Conservation (phyloP, 1,284 basidiomycete genomes). For the Porogramme epimiltina region DNA sequence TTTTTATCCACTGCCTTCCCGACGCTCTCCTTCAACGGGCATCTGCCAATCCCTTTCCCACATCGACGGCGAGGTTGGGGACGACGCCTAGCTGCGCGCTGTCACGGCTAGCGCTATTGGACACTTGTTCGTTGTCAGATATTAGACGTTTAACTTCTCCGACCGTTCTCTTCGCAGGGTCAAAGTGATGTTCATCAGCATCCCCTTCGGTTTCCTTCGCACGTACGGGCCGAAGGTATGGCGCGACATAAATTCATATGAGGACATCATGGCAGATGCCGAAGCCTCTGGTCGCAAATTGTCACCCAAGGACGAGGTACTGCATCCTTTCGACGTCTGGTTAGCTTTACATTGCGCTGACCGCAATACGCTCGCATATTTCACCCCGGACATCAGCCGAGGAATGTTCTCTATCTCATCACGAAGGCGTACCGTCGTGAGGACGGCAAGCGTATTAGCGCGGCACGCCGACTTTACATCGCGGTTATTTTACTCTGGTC, state of each 20-base stretch:
- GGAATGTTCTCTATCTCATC: slow-evolving; percentile 24
- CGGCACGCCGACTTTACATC: slow-evolving; percentile 22
- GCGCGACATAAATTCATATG: slow-evolving; percentile 24
- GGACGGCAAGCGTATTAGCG: slow-evolving; percentile 18
- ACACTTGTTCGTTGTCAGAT: slow-evolving; percentile 3
- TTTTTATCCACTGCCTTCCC: not conserved
- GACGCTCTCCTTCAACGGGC: not conserved
- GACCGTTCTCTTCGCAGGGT: slow-evolving; percentile 14
- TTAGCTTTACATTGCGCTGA: not conserved
- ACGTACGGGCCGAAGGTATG: slow-evolving; percentile 24
- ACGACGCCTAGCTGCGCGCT: no score
- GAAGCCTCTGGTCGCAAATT: slow-evolving; percentile 10
- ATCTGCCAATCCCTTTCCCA: no score
- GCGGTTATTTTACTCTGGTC: slow-evolving; percentile 24
- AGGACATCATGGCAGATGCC: slow-evolving; percentile 9
- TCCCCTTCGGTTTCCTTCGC: slow-evolving; percentile 25
- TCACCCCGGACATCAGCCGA: slow-evolving; percentile 11
- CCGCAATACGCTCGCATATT: not conserved
- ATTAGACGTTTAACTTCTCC: slow-evolving; percentile 12
- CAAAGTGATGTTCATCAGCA: slow-evolving; percentile 26
- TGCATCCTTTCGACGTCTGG: not conserved
- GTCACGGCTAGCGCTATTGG: no score
- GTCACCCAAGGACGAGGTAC: slow-evolving; percentile 21
- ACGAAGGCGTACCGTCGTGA: slow-evolving; percentile 23
- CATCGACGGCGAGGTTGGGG: no score